These are phyloP conservation scores for Nothophaeocryptopus gaeumannii DNA, from an alignment of 2,329 filamentous ascomycete species.

Conservation along the genomic window DNA sequence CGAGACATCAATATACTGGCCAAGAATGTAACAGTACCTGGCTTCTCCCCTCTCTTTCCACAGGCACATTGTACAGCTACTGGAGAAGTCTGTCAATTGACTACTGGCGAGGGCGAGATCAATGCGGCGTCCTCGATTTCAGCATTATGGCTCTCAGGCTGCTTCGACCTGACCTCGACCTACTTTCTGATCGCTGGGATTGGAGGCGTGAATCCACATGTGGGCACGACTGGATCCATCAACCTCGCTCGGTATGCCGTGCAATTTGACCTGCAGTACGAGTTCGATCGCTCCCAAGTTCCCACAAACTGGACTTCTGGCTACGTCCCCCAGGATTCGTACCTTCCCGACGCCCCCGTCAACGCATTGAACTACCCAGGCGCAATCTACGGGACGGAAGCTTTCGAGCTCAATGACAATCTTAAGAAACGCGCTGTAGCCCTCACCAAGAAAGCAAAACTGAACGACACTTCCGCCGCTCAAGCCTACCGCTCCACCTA, in stretches of 20 bases:
- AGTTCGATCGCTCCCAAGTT: constrained; percentile 24
- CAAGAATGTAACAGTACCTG: constrained; percentile 33
- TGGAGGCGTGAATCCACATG: constrained; percentile 27
- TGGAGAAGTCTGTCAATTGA: constrained; percentile 64
- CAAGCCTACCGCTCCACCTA: constrained; percentile 33
- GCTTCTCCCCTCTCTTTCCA: constrained; percentile 31
- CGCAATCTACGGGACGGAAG: constrained; percentile 37
- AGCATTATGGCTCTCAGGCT: constrained; percentile 20
- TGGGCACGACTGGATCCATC: constrained; percentile 25
- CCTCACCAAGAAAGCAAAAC: constrained; percentile 27
- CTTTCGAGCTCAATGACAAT: constrained; percentile 36
- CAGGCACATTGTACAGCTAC: constrained; percentile 57
- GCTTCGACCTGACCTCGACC: constrained; percentile 24
- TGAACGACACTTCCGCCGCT: constrained; percentile 33
- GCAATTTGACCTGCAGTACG: constrained; percentile 26
- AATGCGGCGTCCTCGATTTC: constrained; percentile 15
- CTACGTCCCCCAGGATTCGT: constrained; percentile 26
- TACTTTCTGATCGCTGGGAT: constrained; percentile 33
- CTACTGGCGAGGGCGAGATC: constrained; percentile 53
- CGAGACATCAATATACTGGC: constrained; percentile 33
- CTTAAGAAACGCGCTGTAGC: constrained; percentile 29
- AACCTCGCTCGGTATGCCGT: constrained; percentile 27
- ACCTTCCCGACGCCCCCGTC: constrained; percentile 18
- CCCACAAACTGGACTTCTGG: constrained; percentile 22
- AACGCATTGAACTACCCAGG: constrained; percentile 21